Base-by-base conservation (phyloP, 768 basidiomycete species). In the Dioszegia aurantiaca region DNA sequence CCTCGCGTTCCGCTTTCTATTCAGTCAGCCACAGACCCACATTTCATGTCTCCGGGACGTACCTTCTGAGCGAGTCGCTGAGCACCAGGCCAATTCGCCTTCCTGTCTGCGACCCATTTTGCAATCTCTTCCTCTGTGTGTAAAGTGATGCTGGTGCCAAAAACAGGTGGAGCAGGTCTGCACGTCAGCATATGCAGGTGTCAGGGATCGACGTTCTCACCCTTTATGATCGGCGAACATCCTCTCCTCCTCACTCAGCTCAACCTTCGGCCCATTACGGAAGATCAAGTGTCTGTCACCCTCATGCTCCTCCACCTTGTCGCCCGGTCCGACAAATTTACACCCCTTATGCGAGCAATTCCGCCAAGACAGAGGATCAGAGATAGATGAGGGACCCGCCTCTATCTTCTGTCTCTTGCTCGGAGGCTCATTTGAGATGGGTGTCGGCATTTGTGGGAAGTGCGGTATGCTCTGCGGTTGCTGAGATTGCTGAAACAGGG, bases 101-200 rank as follows among this genome's bases (percentile, higher is more conserved):
- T 92, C 40, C 94, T 85, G 69, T 97, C 93, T 14, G 83, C 85
- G 46, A 94, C 83, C 94, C 94, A 98, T 30, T 83, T 84, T 21
- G 83, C 84, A 58, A 97, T 78, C 8, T 86, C 83, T 67, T 91
- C 91, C 8, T 87, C 89, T 0, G 88, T 86, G 67, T 94, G 84
- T 17, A 98, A 81, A 10, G 82, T 70, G 19, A 94, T 74, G 30
- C 79, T 85, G 2, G 91, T 94, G 4, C 92, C 92, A 30, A 72
- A 70, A 30, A 79, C 76, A 8, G 68, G 63, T 4, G 72, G 61
- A 48, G 67, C 49, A 1, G 68, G 67, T 23, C 72, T 73, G 43
- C 3, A 8, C 1, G 28, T 51, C 43, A 36, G 55, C 21, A 46
- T 11, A 40, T 44, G 30, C 39, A 36, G 12, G 17, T 11, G 30